phyloP scores from a whole-genome alignment of 345 rosid species.

The Populus pruinosa region DNA sequence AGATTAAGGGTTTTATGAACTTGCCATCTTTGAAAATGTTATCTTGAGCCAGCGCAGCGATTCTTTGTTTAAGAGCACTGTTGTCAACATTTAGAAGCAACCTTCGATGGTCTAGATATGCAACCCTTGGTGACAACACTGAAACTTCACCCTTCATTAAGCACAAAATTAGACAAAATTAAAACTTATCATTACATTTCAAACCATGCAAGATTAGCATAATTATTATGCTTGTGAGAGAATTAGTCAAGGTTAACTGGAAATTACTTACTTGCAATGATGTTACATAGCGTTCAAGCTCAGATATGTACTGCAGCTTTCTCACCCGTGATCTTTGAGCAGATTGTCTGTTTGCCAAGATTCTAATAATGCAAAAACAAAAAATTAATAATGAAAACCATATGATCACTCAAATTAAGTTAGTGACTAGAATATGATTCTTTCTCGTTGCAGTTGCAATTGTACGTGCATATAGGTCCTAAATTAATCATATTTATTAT shows the following conservation, averaged over 20 bases:
- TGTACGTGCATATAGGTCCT: neutral
- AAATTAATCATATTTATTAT: neutral
- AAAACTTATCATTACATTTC: neutral
- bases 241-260: neutral
- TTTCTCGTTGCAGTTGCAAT: neutral
- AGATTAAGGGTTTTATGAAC: neutral
- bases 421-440: neutral
- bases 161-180: neutral
- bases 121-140: conserved; percentile 34
- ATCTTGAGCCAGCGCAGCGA: conserved; percentile 35
- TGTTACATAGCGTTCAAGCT: conserved; percentile 34
- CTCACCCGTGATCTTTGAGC: conserved; percentile 37
- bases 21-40: conserved; percentile 35
- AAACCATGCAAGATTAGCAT: neutral
- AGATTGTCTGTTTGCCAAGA: conserved; percentile 35
- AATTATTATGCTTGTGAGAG: neutral
- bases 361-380: conserved; percentile 9
- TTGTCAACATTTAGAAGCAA: conserved; percentile 33
- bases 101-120: conserved; percentile 32
- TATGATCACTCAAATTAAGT: neutral
- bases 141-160: conserved; percentile 29
- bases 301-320: conserved; percentile 35
- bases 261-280: conserved; percentile 26
- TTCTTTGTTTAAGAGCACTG: conserved; percentile 36
- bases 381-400: neutral